These are phyloP conservation scores for Cerrena zonata DNA, from an alignment of 1,284 basidiomycete genomes.

Conservation along the genomic window DNA sequence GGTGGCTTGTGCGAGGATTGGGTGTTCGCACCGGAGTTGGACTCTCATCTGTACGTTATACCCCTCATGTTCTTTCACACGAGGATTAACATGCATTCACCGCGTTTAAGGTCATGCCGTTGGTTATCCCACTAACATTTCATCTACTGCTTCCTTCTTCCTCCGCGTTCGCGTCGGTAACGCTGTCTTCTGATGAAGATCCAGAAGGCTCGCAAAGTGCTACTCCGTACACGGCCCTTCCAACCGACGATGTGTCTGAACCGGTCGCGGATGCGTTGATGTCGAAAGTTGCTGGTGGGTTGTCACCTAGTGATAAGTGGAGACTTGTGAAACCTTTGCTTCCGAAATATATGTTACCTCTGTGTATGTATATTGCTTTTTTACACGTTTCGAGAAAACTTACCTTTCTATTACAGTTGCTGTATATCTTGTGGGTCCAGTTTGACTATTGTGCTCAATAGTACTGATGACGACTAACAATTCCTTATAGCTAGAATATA, in stretches of 20 bases:
- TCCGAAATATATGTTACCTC: constrained; percentile 72
- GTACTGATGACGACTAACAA: neutral
- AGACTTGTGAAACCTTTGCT: constrained; percentile 69
- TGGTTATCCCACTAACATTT: constrained; percentile 70
- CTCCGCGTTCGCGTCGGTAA: constrained; percentile 35
- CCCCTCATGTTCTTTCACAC: neutral
- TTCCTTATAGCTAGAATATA: constrained; percentile 75
- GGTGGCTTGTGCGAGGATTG: constrained; percentile 88
- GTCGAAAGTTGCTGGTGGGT: constrained; percentile 33
- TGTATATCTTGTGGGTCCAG: constrained; percentile 64
- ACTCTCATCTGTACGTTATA: constrained; percentile 59
- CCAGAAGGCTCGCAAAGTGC: constrained; percentile 26
- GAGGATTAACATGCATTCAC: neutral
- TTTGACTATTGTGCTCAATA: neutral
- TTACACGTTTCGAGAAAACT: neutral
- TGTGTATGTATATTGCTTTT: constrained; percentile 54
- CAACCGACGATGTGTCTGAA: constrained; percentile 32
- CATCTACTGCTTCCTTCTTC: constrained; percentile 67
- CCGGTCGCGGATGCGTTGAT: neutral
- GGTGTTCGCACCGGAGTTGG: constrained; percentile 84
- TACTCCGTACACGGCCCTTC: constrained; percentile 49
- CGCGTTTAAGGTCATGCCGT: constrained; percentile 61
- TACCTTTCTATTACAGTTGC: constrained; percentile 43
- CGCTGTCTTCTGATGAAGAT: constrained; percentile 33
- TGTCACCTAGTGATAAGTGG: constrained; percentile 72